A percentile compares a stretch with the other conserved stretches of the same genome.
Conservation (phyloP, 148 eudicot genomes). For the Mesembryanthemum crystallinum region DNA sequence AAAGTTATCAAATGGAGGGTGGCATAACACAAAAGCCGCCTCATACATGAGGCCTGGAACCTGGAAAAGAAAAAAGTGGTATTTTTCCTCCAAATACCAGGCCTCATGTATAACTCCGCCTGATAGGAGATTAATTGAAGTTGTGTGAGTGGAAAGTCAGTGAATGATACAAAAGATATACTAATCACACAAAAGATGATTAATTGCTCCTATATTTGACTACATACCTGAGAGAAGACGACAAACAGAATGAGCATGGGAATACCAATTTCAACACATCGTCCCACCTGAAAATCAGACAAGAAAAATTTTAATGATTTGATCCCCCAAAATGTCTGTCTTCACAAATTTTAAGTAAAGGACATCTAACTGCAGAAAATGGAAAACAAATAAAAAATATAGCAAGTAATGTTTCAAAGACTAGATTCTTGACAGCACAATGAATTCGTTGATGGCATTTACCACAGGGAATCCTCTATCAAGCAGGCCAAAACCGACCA, state of each 20-base stretch:
- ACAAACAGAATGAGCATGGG: conserved; percentile 89
- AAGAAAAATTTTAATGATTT: neutral
- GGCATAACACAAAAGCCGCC: too few species aligned
- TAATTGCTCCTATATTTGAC: neutral
- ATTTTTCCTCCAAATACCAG: too few species aligned
- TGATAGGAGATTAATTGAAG: too few species aligned
- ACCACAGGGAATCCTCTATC: conserved; percentile 98
- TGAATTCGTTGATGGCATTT: conserved; percentile 16
- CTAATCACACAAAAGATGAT: conserved; percentile 2
- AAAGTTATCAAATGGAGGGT: too few species aligned
- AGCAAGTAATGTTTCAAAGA: too few species aligned
- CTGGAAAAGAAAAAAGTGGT: too few species aligned
- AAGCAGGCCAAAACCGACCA: conserved; percentile 89
- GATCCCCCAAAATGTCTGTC: neutral
- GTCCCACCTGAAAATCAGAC: conserved; percentile 55
- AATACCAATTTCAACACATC: conserved; percentile 88
- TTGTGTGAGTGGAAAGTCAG: conserved; percentile 15
- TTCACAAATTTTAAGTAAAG: neutral
- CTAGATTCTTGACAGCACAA: neutral
- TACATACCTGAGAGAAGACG: conserved; percentile 82
- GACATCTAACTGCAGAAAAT: neutral
- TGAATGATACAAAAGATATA: too few species aligned
- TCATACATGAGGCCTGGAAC: too few species aligned
- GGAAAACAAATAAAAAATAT: neutral
- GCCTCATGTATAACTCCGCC: too few species aligned